Percentiles rank a stretch among this genome's conserved stretches.
phyloP scores from a whole-genome alignment of 345 rosid species.

The Reutealis trisperma region DNA sequence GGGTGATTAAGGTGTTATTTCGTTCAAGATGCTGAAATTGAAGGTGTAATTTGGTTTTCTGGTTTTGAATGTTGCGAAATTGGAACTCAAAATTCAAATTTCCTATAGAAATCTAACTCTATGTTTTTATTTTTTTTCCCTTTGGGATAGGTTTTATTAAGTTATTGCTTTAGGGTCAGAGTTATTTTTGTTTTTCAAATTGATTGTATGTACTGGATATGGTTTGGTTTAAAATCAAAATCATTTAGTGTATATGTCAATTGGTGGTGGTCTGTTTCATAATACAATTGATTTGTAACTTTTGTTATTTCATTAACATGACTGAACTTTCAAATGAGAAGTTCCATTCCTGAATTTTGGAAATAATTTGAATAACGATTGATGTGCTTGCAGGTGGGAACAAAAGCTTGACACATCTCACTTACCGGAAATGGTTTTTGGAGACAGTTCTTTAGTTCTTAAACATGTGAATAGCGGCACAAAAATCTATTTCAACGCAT shows the following conservation, averaged over 20 bases:
- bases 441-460: constrained; percentile 69
- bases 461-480: constrained; percentile 55
- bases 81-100: neutral
- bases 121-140: neutral
- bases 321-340: neutral
- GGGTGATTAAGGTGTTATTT: neutral
- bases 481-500: constrained; percentile 76
- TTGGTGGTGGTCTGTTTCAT: neutral
- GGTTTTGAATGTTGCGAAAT: neutral
- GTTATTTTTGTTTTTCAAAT: neutral
- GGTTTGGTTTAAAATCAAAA: neutral
- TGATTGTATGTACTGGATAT: too few relatives aligned
- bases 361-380: neutral
- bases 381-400: constrained; percentile 68
- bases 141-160: neutral
- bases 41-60: neutral
- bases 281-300: neutral
- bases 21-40: neutral
- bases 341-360: neutral
- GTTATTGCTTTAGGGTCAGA: neutral
- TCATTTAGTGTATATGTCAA: too few relatives aligned
- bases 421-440: constrained; percentile 91
- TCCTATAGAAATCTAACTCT: neutral
- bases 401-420: constrained; percentile 75
- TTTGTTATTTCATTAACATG: neutral